phyloP scores from a whole-genome alignment of 352 stramenopile species.

The Globisporangium acanthophoron region DNA sequence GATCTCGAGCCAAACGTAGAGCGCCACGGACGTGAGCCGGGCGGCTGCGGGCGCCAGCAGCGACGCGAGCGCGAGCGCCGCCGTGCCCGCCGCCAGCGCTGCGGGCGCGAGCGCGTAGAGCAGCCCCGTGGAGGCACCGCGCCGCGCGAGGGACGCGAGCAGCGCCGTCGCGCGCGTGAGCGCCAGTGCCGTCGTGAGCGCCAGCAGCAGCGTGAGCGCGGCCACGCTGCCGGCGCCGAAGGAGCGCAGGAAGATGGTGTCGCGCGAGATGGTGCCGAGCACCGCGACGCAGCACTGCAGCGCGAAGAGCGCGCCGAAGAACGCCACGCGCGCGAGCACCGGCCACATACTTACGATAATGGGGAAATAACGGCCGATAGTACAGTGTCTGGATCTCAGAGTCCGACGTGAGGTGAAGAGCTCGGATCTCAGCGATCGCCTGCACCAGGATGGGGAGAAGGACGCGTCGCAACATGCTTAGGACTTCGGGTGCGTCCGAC shows the following conservation, averaged over 20 bases:
- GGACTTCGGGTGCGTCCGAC: too few relatives aligned
- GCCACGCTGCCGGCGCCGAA: conserved; percentile 70
- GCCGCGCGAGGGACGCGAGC: conserved; percentile 23
- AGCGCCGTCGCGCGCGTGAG: conserved; percentile 41
- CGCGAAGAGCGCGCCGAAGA: conserved; percentile 81
- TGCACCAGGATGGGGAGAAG: too few relatives aligned
- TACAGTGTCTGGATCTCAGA: too few relatives aligned
- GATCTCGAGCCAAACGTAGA: conserved; percentile 84
- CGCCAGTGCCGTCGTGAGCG: conserved; percentile 64
- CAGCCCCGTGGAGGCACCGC: conserved; percentile 23
- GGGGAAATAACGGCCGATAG: not conserved
- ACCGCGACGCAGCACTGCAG: conserved; percentile 73
- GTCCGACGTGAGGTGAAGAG: too few relatives aligned
- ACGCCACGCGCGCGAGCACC: conserved; percentile 41
- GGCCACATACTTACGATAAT: not conserved
- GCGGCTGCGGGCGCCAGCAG: conserved; percentile 37
- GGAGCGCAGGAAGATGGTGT: conserved; percentile 76
- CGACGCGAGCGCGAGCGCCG: conserved; percentile 45
- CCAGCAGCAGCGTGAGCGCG: conserved; percentile 64
- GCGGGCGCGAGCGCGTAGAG: conserved; percentile 49
- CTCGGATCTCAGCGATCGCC: too few relatives aligned
- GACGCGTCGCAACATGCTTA: too few relatives aligned
- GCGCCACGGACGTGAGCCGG: conserved; percentile 38
- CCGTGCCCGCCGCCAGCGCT: conserved; percentile 31
- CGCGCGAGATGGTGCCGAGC: conserved; percentile 70